phyloP scores from a whole-genome alignment of 2,329 filamentous ascomycete genomes.

The Didymella glomerata region DNA sequence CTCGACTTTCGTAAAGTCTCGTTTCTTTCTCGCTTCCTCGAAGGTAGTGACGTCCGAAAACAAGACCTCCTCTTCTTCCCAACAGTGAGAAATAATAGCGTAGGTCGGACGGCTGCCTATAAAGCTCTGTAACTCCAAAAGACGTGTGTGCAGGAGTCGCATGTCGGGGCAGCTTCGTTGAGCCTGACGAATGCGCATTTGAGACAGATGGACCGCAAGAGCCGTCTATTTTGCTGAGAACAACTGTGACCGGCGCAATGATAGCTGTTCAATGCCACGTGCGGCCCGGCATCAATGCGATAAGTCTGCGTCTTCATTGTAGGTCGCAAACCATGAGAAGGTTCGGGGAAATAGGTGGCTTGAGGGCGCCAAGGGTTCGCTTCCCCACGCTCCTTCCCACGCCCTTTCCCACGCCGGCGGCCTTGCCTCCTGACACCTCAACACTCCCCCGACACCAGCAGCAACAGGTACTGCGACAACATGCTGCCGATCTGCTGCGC shows the following conservation, averaged over 20 bases:
- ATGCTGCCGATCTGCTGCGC: background rate
- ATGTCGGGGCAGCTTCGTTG: too few species aligned
- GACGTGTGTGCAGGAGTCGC: slow-evolving; percentile 24
- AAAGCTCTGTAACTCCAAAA: slow-evolving; percentile 19
- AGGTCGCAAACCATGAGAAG: too few species aligned
- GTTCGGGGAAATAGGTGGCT: too few species aligned
- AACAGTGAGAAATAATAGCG: slow-evolving; percentile 33
- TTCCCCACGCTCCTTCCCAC: slow-evolving; percentile 7
- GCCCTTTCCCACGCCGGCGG: slow-evolving; percentile 3
- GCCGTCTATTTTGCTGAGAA: too few species aligned
- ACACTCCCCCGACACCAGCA: background rate
- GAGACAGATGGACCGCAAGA: too few species aligned
- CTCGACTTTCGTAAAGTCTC: slow-evolving; percentile 30
- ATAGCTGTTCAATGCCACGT: too few species aligned
- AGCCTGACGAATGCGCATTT: too few species aligned
- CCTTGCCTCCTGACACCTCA: slow-evolving; percentile 2
- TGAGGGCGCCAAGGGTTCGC: slow-evolving; percentile 14
- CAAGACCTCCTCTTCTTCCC: slow-evolving; percentile 24
- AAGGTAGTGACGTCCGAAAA: slow-evolving; percentile 27
- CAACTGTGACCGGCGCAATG: too few species aligned
- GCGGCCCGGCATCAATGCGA: too few species aligned
- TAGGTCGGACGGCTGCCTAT: slow-evolving; percentile 21
- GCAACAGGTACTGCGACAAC: background rate
- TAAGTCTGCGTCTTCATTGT: too few species aligned
- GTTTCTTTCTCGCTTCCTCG: slow-evolving; percentile 16